Base-by-base conservation (phyloP, 352 stramenopile genomes). In the Phytophthora ohioensis region DNA sequence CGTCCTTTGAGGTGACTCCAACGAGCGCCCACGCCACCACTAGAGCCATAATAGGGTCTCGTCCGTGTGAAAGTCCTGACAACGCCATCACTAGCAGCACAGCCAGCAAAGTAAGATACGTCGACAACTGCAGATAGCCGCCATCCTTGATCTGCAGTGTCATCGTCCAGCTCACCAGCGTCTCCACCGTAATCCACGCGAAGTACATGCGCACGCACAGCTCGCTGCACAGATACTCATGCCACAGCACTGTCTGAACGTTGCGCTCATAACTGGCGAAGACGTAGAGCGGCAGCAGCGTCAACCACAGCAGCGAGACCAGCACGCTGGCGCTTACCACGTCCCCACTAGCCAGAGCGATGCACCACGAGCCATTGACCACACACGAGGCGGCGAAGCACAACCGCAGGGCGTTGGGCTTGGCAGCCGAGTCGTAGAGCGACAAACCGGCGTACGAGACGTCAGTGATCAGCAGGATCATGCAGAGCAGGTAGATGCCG, bases 141-240 rank as follows among this genome's bases (percentile, higher is more conserved):
- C 69, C 75, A 0, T 59, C 32, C 30, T 84, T 31, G 13, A 78
- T 57, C 69, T 91, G 76, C 53, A 81, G 38, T 32, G 73, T 82
- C 57, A 88, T 81, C 21, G 78, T 76, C 81, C 83, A 91, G 67
- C 75, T 90, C 38, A 91, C 52, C 38, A 84, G 54, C 2, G 74
- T 71, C 43, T 81, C 79, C 54, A 76, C 78, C 6, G 76, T 90
- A 73, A 90, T 80, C 78, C 81, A 91, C 13, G 81, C 71, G 52
- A 91, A 91, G 62, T 91, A 91, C 3, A 93, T 43, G 1, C 81
- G 80, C n/a, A 91, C 71, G 52, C 73, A 78, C 6, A 93, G 62
- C 65, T 91, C 83, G 57, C 83, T 89, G 68, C 71, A 83, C 6
- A 91, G 35, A 64, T 87, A 90, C 71, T 83, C 73, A 41, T 75